Evolutionary conservation across 1,139 yeast genomes (phyloP).

Genomic region (Geotrichum reessii): DNA sequence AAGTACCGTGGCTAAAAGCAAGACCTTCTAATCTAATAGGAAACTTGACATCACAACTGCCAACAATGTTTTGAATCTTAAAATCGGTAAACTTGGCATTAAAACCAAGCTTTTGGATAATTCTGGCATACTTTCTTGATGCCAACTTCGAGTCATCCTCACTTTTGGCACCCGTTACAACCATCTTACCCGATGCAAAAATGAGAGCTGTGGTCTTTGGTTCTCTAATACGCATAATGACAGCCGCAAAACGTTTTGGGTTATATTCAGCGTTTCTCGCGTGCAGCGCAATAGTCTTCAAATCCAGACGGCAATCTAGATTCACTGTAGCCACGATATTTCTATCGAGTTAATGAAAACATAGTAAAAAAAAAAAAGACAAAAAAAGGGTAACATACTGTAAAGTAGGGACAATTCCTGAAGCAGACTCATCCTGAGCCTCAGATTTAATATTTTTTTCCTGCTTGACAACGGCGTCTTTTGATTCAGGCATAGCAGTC

Average conservation of each 20-base stretch:
- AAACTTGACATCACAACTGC: slow-evolving; percentile 93
- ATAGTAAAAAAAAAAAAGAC: slow-evolving; percentile 2
- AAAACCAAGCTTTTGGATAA: slow-evolving; percentile 95
- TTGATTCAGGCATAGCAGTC: slow-evolving; percentile 44
- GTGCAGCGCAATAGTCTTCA: slow-evolving; percentile 94
- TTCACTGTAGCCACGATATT: slow-evolving; percentile 98
- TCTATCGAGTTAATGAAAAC: slow-evolving; percentile 24
- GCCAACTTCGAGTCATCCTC: slow-evolving; percentile 97
- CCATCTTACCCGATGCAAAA: slow-evolving; percentile 99
- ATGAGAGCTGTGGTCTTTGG: slow-evolving; percentile 97
- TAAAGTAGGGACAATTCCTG: slow-evolving; percentile 93
- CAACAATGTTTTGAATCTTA: slow-evolving; percentile 95
- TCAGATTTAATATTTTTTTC: slow-evolving; percentile 27
- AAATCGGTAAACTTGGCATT: slow-evolving; percentile 89
- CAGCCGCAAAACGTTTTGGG: slow-evolving; percentile 98
- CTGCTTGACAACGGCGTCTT: slow-evolving; percentile 21
- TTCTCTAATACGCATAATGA: slow-evolving; percentile 97
- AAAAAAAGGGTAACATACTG: slow-evolving; percentile 40
- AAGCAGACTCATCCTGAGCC: slow-evolving; percentile 53
- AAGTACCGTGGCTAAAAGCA: slow-evolving; percentile 97
- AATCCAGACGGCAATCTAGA: slow-evolving; percentile 88
- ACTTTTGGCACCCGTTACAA: slow-evolving; percentile 97
- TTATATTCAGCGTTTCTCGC: slow-evolving; percentile 99
- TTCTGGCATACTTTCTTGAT: slow-evolving; percentile 94
- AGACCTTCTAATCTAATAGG: slow-evolving; percentile 96